Evolutionary conservation across 139 green algal genomes (phyloP).

Genomic region (Zygnema cylindricum): DNA sequence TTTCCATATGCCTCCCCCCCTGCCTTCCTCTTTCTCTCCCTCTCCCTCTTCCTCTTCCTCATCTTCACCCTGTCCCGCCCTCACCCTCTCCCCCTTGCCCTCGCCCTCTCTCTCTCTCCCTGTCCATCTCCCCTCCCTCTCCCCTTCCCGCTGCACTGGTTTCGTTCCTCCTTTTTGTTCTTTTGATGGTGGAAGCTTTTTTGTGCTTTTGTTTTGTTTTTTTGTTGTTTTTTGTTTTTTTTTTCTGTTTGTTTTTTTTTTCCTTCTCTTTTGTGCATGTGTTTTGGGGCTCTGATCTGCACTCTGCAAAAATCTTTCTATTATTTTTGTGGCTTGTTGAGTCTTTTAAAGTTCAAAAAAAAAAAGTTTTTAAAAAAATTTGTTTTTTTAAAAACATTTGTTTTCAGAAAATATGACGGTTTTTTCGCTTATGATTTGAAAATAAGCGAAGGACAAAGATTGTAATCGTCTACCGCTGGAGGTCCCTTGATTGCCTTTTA

Average conservation of each 20-base stretch:
- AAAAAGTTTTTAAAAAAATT: neutral
- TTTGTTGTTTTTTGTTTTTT: neutral
- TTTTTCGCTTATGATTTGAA: neutral
- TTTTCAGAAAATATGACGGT: neutral
- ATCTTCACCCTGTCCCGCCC: neutral
- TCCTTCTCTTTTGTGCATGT: neutral
- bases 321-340: neutral
- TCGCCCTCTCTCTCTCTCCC: slow-evolving; percentile 1
- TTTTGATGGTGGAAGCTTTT: neutral
- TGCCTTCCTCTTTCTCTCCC: slow-evolving; percentile 13
- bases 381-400: neutral
- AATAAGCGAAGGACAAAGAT: neutral
- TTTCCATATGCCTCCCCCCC: no score
- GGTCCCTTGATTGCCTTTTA: neutral
- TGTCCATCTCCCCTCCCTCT: neutral
- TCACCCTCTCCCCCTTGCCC: neutral
- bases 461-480: neutral
- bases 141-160: neutral
- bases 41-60: slow-evolving; percentile 3
- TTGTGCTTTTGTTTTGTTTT: no score
- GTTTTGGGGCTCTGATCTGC: neutral
- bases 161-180: neutral
- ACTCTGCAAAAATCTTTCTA: neutral
- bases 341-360: neutral
- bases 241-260: neutral